A percentile compares a stretch with the other conserved stretches of the same genome.
Evolutionary conservation across 2,329 filamentous ascomycete species (phyloP).

Genomic region (Penicillium palitans): DNA sequence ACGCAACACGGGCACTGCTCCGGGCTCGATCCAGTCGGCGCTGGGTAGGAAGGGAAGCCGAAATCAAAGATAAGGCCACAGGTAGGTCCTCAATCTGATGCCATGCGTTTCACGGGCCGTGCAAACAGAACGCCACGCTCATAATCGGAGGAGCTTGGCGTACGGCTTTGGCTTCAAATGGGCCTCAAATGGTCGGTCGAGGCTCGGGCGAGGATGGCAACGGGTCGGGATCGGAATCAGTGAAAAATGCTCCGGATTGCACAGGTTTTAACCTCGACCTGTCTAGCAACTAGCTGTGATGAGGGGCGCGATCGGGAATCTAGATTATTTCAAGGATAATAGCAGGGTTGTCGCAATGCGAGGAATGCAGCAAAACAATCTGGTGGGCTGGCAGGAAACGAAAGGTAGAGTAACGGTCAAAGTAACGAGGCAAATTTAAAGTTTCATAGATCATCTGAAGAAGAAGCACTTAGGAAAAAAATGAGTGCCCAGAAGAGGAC

Average conservation of each 20-base stretch:
- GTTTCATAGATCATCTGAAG: background rate
- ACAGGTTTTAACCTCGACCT: background rate
- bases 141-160: conserved; percentile 24
- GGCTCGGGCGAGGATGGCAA: background rate
- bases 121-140: conserved; percentile 19
- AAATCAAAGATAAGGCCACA: conserved; percentile 18
- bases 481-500: background rate
- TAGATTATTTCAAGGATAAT: background rate
- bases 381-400: background rate
- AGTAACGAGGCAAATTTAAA: background rate
- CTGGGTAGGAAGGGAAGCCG: conserved; percentile 31
- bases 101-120: conserved; percentile 32
- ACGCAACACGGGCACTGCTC: conserved; percentile 19
- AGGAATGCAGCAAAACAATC: conserved; percentile 2
- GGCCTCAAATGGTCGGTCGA: background rate
- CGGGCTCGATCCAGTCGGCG: conserved; percentile 19
- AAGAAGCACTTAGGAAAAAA: background rate
- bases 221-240: background rate
- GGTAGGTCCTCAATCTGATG: conserved; percentile 24
- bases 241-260: background rate
- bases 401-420: background rate
- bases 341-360: conserved; percentile 14
- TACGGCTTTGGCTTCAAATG: conserved; percentile 7
- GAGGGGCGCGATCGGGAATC: background rate
- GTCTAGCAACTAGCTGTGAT: background rate